Evolutionary conservation across 306 rosid species (phyloP).

Genomic region (Cicer cuneatum): DNA sequence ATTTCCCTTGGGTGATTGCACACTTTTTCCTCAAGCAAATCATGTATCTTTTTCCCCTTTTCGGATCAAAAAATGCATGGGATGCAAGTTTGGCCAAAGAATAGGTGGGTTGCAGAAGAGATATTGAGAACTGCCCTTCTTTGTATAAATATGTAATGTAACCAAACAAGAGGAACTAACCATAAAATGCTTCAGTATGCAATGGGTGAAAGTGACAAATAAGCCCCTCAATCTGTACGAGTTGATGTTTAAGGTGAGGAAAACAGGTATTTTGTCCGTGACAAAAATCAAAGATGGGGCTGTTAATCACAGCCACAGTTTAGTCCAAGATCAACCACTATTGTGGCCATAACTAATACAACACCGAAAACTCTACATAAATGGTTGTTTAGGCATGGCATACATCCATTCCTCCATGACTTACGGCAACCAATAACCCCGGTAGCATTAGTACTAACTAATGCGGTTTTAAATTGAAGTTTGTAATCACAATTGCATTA

Average conservation of each 20-base stretch:
- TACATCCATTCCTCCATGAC: neutral
- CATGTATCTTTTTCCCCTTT: conserved; percentile 5
- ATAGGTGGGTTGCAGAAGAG: conserved; percentile 19
- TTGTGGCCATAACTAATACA: conserved; percentile 7
- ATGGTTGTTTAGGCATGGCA: neutral
- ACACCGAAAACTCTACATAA: neutral
- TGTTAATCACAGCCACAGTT: neutral
- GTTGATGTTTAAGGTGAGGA: neutral
- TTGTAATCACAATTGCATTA: neutral
- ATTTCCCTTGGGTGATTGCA: neutral
- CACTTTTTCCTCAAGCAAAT: conserved; percentile 8
- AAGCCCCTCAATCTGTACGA: conserved; percentile 13
- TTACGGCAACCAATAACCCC: neutral
- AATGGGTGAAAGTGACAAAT: conserved; percentile 6
- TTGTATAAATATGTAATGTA: neutral
- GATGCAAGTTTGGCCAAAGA: conserved; percentile 24
- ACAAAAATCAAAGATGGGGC: conserved; percentile 9
- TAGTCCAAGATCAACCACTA: conserved; percentile 12
- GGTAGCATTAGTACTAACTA: neutral
- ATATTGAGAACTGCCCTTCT: neutral
- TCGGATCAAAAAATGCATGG: neutral
- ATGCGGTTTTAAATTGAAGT: neutral
- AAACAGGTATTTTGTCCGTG: neutral
- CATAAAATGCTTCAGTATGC: conserved; percentile 14
- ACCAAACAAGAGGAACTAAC: conserved; percentile 23